phyloP scores from a whole-genome alignment of 1,284 basidiomycete genomes.

The Pyrrhoderma lamaoense region DNA sequence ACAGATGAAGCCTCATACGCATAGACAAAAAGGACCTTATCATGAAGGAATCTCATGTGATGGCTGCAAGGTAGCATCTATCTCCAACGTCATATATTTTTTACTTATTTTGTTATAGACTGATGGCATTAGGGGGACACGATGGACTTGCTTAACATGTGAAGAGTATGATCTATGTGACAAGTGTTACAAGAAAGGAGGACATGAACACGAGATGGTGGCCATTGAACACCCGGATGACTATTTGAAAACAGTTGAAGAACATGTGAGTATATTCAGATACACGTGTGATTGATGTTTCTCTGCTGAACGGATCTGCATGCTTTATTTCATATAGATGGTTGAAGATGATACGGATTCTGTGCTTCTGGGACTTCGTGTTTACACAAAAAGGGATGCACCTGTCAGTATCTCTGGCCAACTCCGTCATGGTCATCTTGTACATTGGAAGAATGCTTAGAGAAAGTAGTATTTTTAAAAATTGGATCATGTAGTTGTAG shows the following conservation, averaged over 20 bases:
- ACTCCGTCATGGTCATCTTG: conserved; percentile 20
- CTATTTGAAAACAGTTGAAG: conserved; percentile 5
- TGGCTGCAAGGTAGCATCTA: conserved; percentile 10
- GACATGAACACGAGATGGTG: conserved; percentile 20
- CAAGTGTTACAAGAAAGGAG: conserved; percentile 18
- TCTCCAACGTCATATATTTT: background rate
- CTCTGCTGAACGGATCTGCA: background rate
- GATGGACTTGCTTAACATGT: conserved; percentile 19
- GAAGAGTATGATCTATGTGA: conserved; percentile 20
- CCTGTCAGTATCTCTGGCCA: conserved; percentile 21
- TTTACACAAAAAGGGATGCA: conserved; percentile 20
- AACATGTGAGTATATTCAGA: conserved; percentile 12
- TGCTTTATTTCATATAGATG: conserved; percentile 1
- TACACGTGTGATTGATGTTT: conserved; percentile 3
- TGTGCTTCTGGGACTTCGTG: conserved; percentile 20
- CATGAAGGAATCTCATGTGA: conserved; percentile 10
- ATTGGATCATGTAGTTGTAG: too few species aligned
- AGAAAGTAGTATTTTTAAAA: too few species aligned
- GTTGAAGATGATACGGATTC: conserved; percentile 14
- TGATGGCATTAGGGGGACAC: conserved; percentile 13
- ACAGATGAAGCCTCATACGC: too few species aligned
- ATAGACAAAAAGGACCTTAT: background rate
- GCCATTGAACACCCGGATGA: conserved; percentile 19
- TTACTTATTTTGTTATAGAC: background rate
- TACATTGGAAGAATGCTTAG: conserved; percentile 12